These are phyloP conservation scores for Talaromyces verruculosus DNA, from an alignment of 2,329 filamentous ascomycete genomes.

Conservation along the genomic window DNA sequence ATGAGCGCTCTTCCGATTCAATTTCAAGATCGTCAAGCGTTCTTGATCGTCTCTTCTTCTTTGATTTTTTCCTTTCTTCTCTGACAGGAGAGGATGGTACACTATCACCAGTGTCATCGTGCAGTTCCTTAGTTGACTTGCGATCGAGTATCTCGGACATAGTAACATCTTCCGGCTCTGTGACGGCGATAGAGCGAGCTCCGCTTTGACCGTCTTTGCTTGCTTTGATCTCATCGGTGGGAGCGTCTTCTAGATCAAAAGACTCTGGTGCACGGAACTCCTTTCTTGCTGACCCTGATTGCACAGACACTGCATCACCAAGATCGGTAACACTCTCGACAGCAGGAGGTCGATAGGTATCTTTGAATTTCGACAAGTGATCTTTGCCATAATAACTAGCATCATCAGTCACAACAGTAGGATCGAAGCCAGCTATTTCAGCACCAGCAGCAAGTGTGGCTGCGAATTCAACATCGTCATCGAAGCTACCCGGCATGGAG, in stretches of 20 bases:
- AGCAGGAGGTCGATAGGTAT: constrained; percentile 53
- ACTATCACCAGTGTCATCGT: constrained; percentile 19
- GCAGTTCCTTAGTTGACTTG: not conserved
- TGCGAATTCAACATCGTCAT: constrained; percentile 67
- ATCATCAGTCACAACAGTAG: constrained; percentile 68
- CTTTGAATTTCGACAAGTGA: constrained; percentile 61
- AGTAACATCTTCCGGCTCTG: not conserved
- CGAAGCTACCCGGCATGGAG: constrained; percentile 55
- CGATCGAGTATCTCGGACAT: not conserved
- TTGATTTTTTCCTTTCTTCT: constrained; percentile 19
- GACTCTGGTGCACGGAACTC: not conserved
- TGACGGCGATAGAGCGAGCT: not conserved
- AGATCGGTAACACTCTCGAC: constrained; percentile 45
- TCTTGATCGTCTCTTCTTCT: constrained; percentile 26
- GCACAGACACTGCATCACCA: constrained; percentile 26
- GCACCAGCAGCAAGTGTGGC: constrained; percentile 68
- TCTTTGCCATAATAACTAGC: constrained; percentile 62
- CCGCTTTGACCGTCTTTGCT: not conserved
- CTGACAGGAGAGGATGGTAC: constrained; percentile 26
- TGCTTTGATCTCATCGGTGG: not conserved
- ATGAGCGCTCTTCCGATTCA: constrained; percentile 21
- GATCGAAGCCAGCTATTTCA: constrained; percentile 68
- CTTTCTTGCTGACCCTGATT: not conserved
- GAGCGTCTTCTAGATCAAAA: not conserved
- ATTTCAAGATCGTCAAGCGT: constrained; percentile 28